A percentile compares a stretch with the other conserved stretches of the same genome.
Conservation (phyloP, 1,284 basidiomycete genomes). For the Cutaneotrichosporon dermatis region DNA sequence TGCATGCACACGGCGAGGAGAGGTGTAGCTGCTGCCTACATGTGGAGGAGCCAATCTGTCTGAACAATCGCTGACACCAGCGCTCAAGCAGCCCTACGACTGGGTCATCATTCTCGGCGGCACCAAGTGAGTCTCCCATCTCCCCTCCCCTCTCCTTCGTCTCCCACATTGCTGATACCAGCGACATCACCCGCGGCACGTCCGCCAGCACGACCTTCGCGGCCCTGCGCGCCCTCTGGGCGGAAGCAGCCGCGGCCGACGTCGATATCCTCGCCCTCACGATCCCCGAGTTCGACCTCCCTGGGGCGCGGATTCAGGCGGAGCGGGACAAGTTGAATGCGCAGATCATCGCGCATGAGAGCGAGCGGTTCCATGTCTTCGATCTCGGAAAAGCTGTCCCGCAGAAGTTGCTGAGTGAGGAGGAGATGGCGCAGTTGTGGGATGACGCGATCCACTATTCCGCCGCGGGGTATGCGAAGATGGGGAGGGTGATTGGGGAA, state of each 20-base stretch:
- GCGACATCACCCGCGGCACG: no score
- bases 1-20: no score
- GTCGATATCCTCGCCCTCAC: no score
- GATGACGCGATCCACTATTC: constrained; percentile 11
- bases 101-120: constrained; percentile 11
- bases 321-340: constrained; percentile 1
- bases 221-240: no score
- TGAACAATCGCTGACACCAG: neutral
- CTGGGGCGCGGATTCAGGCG: no score
- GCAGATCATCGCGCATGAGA: neutral
- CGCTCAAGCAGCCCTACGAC: neutral
- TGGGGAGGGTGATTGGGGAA: constrained; percentile 6
- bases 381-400: constrained; percentile 3
- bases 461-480: constrained; percentile 5
- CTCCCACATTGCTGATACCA: no score
- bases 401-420: neutral
- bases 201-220: no score
- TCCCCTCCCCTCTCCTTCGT: no score
- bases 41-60: no score
- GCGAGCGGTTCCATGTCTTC: neutral
- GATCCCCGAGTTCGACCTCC: no score
- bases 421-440: constrained; percentile 3
- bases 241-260: no score
- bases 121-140: constrained; percentile 5
- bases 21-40: no score